Evolutionary conservation across 176 grass and related monocot species (phyloP).

Genomic region (Calamus simplicifolius): DNA sequence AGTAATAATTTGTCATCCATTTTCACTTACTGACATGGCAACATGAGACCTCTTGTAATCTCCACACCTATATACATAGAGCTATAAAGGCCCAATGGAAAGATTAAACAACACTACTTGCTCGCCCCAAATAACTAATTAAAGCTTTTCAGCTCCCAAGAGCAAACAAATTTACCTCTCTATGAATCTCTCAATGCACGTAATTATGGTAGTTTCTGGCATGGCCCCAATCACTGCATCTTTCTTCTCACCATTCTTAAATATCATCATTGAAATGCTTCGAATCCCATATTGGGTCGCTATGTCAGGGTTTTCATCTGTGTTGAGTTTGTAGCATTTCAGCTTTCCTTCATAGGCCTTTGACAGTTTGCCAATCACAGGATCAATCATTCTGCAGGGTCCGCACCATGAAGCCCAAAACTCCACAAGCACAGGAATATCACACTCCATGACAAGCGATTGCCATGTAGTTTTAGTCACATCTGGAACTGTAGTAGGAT

Average conservation of each 20-base stretch:
- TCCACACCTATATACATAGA: no score
- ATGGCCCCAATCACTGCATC: slow-evolving; percentile 8
- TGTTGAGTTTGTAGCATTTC: slow-evolving; percentile 13
- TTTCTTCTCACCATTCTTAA: slow-evolving; percentile 17
- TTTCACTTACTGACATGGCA: no score
- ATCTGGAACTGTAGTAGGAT: no score
- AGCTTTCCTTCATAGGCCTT: slow-evolving; percentile 8
- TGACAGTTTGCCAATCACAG: background rate
- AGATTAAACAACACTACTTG: no score
- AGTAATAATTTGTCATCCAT: no score
- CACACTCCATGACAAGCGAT: slow-evolving; percentile 1
- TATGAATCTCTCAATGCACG: background rate
- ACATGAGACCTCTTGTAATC: no score
- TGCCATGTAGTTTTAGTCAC: slow-evolving; percentile 1
- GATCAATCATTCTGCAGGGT: slow-evolving; percentile 4
- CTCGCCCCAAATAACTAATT: no score
- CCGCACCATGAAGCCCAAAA: slow-evolving; percentile 16
- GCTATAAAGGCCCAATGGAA: no score
- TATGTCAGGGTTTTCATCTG: slow-evolving; percentile 9
- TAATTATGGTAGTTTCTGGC: background rate
- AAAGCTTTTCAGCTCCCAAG: no score
- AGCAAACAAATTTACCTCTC: no score
- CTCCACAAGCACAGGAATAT: no score
- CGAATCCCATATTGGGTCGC: slow-evolving; percentile 10
- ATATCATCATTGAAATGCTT: slow-evolving; percentile 12